Evolutionary conservation across 805 yeast species (phyloP).

Genomic region (Martiniozyma abietophila): DNA sequence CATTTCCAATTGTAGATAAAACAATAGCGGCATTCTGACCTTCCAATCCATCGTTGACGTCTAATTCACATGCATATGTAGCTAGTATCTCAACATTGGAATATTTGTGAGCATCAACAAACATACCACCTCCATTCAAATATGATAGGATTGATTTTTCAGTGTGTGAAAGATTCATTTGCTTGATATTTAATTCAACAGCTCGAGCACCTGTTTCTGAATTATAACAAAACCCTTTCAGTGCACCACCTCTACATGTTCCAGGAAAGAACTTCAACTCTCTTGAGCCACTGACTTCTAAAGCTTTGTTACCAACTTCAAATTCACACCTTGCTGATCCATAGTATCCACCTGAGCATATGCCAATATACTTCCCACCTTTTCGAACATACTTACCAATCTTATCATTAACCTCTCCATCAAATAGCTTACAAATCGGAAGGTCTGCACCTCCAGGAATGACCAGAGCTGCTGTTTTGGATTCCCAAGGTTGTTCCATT

Average conservation of each 20-base stretch:
- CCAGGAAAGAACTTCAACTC: slow-evolving; percentile 84
- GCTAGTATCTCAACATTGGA: slow-evolving; percentile 67
- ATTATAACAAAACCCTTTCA: slow-evolving; percentile 69
- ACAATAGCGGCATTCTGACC: slow-evolving; percentile 60
- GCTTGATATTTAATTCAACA: slow-evolving; percentile 34
- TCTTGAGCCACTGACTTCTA: slow-evolving; percentile 82
- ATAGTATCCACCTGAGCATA: slow-evolving; percentile 95
- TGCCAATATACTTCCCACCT: slow-evolving; percentile 81
- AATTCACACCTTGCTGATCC: slow-evolving; percentile 72
- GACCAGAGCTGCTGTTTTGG: slow-evolving; percentile 69
- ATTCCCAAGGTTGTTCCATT: slow-evolving; percentile 78
- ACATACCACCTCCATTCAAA: slow-evolving; percentile 86
- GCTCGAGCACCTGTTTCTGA: slow-evolving; percentile 70
- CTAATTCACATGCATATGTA: slow-evolving; percentile 45
- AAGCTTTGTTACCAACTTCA: slow-evolving; percentile 56
- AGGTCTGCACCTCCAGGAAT: slow-evolving; percentile 97
- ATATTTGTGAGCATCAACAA: slow-evolving; percentile 61
- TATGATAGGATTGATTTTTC: slow-evolving; percentile 32
- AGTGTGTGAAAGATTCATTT: slow-evolving; percentile 23
- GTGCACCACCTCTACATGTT: slow-evolving; percentile 71
- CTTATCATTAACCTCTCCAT: slow-evolving; percentile 55
- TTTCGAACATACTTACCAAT: slow-evolving; percentile 55
- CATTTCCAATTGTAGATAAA: slow-evolving; percentile 58
- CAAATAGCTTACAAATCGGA: slow-evolving; percentile 67
- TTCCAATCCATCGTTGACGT: slow-evolving; percentile 31